Percentiles rank a stretch among this genome's conserved stretches.
phyloP scores from a whole-genome alignment of 1,284 basidiomycete species.

The Inonotus hispidus region DNA sequence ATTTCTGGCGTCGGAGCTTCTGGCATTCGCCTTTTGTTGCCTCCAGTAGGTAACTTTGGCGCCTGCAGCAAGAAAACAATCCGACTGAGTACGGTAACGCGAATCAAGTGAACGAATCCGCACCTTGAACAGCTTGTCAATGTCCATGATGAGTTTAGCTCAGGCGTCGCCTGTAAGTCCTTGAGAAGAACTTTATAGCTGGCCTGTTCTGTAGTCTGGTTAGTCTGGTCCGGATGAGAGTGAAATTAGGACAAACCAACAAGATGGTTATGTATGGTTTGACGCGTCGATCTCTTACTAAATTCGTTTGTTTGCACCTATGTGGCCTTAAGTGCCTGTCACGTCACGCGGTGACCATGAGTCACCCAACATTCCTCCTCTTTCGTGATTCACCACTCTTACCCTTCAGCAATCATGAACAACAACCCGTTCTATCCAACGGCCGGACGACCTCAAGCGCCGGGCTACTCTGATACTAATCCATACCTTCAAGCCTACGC shows the following conservation, averaged over 20 bases:
- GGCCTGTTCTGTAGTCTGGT: not conserved
- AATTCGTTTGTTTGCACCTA: not conserved
- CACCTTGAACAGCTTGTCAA: constrained; percentile 81
- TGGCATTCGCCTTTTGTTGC: constrained; percentile 76
- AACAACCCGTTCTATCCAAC: constrained; percentile 42
- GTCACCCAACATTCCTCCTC: not conserved
- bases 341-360: not conserved
- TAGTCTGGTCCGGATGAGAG: not conserved
- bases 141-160: constrained; percentile 48
- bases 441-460: constrained; percentile 31
- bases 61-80: constrained; percentile 37
- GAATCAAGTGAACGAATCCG: constrained; percentile 15
- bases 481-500: constrained; percentile 74
- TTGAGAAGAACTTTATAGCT: not conserved
- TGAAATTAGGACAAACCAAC: not conserved
- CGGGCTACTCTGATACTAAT: constrained; percentile 54
- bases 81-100: constrained; percentile 1
- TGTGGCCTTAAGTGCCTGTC: too few relatives aligned
- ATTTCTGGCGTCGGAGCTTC: constrained; percentile 77
- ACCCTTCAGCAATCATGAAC: constrained; percentile 18
- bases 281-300: not conserved
- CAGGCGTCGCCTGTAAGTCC: not conserved
- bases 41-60: constrained; percentile 59
- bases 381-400: not conserved
- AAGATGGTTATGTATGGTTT: not conserved